Base-by-base conservation (phyloP, 1,284 basidiomycete genomes). In the Nidula niveotomentosa region DNA sequence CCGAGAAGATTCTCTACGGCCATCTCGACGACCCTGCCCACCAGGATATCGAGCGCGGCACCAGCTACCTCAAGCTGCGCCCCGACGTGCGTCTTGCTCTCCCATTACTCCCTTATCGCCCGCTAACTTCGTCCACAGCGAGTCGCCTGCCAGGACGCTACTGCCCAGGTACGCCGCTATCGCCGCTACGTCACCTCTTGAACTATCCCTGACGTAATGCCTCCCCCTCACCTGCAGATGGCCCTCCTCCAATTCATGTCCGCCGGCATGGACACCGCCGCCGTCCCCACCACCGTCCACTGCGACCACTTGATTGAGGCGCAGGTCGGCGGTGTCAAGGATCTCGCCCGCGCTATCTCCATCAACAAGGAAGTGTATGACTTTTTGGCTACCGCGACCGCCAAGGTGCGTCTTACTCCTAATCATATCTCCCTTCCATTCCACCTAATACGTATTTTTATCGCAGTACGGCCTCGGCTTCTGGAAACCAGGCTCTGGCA, bases 211-310 rank as follows among this genome's bases (percentile, higher is more conserved):
- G 66, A 79, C 65, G 60, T 72, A 64, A 72, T 61, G 0, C 53
- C 36, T 36, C 52, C 15, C 41, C 13, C 18, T 4, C 45, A 23
- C 45, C 10, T 23, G 13, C 75, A 98, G 90, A 99, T 99, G 97
- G 97, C 97, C 41, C 86, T 99, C 58, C 86, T 99, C 64, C 96
- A 99, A 81, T 99, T 99, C 86, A 99, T 99, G 97, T 98, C 96
- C 50, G 96, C 97, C 30, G 96, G 96, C 65, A 95, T 99, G 81
- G 94, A 95, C 73, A 96, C 94, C 53, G 94, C 93, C 49, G 95
- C 96, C 55, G 96, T 98, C 62, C 96, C 97, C 48, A 96, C 96
- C 61, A 98, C 96, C 59, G 94, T 98, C 54, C 94, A 98, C 83
- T 99, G 97, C 73, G 96, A 99, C 80, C 96, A 99, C 79, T 85